phyloP scores from a whole-genome alignment of 2,329 filamentous ascomycete genomes.

The Aspergillus sp. region DNA sequence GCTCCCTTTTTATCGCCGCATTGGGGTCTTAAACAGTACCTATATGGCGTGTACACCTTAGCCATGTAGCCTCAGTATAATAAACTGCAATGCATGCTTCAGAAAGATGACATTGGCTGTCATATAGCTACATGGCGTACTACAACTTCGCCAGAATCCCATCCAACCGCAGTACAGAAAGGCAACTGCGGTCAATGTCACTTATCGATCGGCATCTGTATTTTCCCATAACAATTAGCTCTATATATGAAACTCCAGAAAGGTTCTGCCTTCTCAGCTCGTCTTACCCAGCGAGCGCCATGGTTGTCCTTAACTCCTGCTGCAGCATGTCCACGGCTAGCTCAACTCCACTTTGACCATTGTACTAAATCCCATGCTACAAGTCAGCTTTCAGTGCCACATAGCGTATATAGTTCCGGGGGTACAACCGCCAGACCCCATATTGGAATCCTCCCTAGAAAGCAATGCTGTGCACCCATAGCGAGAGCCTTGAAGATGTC shows the following conservation, averaged over 20 bases:
- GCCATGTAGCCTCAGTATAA: too few species aligned
- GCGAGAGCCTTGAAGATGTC: constrained; percentile 36
- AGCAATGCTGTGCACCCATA: constrained; percentile 28
- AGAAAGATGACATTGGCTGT: too few species aligned
- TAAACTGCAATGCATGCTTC: too few species aligned
- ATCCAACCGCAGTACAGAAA: not conserved
- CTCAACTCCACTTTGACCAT: constrained; percentile 31
- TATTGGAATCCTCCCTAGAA: constrained; percentile 28
- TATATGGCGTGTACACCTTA: too few species aligned
- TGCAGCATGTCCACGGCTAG: constrained; percentile 26
- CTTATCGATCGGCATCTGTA: not conserved
- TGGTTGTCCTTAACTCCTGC: constrained; percentile 27
- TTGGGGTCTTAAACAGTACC: too few species aligned
- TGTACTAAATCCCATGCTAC: too few species aligned
- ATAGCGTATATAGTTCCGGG: too few species aligned
- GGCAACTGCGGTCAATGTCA: not conserved
- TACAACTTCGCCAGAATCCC: not conserved
- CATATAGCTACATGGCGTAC: too few species aligned
- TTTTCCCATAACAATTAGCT: not conserved
- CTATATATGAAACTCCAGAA: not conserved
- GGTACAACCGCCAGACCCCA: constrained; percentile 33
- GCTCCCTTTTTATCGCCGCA: too few species aligned
- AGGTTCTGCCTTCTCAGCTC: too few species aligned
- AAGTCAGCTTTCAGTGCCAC: too few species aligned
- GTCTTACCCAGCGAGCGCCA: constrained; percentile 29